Percentiles rank a stretch among this genome's conserved stretches.
phyloP scores from a whole-genome alignment of 2,329 filamentous ascomycete genomes.

The Colletotrichum salicis region DNA sequence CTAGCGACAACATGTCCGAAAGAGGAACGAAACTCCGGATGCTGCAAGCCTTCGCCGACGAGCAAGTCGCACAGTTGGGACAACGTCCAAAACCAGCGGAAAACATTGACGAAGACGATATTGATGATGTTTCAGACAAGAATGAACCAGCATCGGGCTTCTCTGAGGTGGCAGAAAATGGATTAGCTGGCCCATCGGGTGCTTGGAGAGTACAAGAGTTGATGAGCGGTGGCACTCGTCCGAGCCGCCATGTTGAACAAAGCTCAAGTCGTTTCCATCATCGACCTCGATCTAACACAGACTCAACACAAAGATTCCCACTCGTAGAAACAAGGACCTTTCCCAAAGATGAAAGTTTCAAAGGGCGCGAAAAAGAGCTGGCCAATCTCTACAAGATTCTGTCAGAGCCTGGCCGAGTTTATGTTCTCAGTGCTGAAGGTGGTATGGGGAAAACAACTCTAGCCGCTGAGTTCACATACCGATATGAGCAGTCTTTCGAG shows the following conservation, averaged over 20 bases:
- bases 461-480: constrained; percentile 40
- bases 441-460: constrained; percentile 40
- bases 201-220: constrained; percentile 11
- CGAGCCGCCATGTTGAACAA: not conserved
- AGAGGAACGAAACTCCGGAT: not conserved
- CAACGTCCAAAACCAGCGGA: not conserved
- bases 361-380: constrained; percentile 34
- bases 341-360: constrained; percentile 34
- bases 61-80: not conserved
- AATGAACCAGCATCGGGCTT: not conserved
- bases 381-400: constrained; percentile 36
- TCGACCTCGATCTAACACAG: not conserved
- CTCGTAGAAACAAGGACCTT: constrained; percentile 20
- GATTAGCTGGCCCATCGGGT: not conserved
- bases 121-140: constrained; percentile 12
- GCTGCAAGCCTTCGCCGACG: constrained; percentile 4
- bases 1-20: constrained; percentile 15
- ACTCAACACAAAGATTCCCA: not conserved
- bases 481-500: constrained; percentile 38
- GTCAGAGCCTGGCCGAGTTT: constrained; percentile 33
- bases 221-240: not conserved
- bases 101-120: constrained; percentile 3
- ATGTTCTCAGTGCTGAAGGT: constrained; percentile 34
- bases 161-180: not conserved
- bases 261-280: not conserved